Evolutionary conservation across 495 filamentous ascomycete species (phyloP).

Genomic region (Penicillium coprophilum): DNA sequence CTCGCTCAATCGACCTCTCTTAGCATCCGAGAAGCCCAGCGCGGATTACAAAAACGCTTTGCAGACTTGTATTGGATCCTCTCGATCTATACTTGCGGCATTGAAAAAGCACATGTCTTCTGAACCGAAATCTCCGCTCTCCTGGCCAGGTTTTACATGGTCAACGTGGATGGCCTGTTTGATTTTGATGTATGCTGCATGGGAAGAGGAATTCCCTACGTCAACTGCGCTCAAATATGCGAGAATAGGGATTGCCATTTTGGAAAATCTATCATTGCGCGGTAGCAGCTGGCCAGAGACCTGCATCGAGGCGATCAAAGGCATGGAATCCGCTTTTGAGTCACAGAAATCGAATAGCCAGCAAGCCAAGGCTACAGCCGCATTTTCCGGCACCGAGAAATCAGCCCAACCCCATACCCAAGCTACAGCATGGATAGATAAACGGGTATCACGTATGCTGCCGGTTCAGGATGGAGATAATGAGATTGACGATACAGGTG

Average conservation of each 20-base stretch:
- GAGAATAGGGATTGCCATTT: constrained; percentile 31
- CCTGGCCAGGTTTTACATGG: constrained; percentile 52
- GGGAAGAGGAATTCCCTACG: constrained; percentile 36
- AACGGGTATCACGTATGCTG: not conserved
- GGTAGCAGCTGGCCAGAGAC: constrained; percentile 44
- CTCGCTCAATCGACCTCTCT: constrained; percentile 45
- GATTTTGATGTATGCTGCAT: constrained; percentile 48
- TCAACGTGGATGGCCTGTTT: constrained; percentile 51
- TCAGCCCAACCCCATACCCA: not conserved
- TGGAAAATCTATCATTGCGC: constrained; percentile 37
- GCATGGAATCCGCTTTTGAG: constrained; percentile 36
- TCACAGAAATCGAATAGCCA: constrained; percentile 12
- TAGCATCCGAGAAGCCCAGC: constrained; percentile 36
- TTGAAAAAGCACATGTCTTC: constrained; percentile 34
- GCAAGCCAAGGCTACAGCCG: not conserved
- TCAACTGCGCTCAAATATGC: constrained; percentile 38
- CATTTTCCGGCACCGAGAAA: not conserved
- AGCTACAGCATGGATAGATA: not conserved
- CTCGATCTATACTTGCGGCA: constrained; percentile 38
- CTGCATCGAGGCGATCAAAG: constrained; percentile 43
- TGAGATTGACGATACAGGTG: not conserved
- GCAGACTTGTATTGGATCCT: constrained; percentile 46
- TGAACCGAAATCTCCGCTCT: constrained; percentile 27
- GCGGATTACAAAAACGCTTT: constrained; percentile 45
- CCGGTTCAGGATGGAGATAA: not conserved